Percentiles rank a stretch among this genome's conserved stretches.
Evolutionary conservation across 148 eudicot species (phyloP).

Genomic region (Polygonum aviculare): DNA sequence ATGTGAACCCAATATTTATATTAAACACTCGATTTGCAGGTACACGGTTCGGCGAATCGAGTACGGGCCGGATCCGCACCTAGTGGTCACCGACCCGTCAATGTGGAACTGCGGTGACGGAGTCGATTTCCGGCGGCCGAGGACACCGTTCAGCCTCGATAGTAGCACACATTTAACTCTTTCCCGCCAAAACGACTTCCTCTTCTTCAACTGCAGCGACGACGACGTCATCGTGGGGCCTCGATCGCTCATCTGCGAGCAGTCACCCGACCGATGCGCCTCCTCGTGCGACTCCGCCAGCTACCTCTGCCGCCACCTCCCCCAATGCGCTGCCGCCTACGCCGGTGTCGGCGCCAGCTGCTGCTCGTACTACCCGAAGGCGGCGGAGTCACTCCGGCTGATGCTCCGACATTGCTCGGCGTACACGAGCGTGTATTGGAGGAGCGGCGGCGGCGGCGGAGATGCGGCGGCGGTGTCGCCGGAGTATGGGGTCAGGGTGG

Average conservation of each 20-base stretch:
- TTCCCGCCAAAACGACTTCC: slow-evolving; percentile 71
- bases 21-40: not conserved
- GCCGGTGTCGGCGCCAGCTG: slow-evolving; percentile 26
- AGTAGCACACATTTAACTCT: slow-evolving; percentile 57
- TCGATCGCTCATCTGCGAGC: slow-evolving; percentile 69
- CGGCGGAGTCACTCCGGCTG: slow-evolving; percentile 66
- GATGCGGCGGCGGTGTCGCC: slow-evolving; percentile 56
- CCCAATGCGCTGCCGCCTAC: slow-evolving; percentile 45
- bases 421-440: slow-evolving; percentile 80
- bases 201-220: slow-evolving; percentile 82
- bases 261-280: slow-evolving; percentile 68
- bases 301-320: slow-evolving; percentile 69
- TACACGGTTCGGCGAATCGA: slow-evolving; percentile 48
- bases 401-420: slow-evolving; percentile 67
- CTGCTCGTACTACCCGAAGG: slow-evolving; percentile 84
- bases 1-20: not conserved
- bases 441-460: slow-evolving; percentile 52
- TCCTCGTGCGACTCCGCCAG: slow-evolving; percentile 75
- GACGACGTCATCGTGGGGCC: slow-evolving; percentile 58
- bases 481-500: slow-evolving; percentile 80
- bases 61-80: slow-evolving; percentile 68
- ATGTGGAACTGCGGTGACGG: slow-evolving; percentile 92
- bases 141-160: slow-evolving; percentile 76
- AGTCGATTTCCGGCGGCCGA: slow-evolving; percentile 49
- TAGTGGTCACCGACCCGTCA: slow-evolving; percentile 54